Conservation (phyloP, 2,329 filamentous ascomycete genomes). For the Penicillium sp. region DNA sequence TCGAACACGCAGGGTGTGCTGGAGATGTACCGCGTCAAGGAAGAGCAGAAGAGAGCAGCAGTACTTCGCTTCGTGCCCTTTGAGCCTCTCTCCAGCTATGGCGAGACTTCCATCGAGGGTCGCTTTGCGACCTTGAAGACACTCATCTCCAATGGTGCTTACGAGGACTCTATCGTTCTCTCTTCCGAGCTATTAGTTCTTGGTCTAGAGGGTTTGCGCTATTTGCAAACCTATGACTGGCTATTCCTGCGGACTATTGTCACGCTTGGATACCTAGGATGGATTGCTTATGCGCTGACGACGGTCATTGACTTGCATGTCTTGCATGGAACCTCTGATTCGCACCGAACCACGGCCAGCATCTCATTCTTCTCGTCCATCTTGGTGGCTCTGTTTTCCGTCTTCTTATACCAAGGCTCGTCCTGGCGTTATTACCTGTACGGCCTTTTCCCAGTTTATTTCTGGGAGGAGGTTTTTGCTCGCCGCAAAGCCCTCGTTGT, state of each 20-base stretch:
- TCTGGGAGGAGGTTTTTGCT: slow-evolving; percentile 94
- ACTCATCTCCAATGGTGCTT: slow-evolving; percentile 64
- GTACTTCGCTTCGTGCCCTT: slow-evolving; percentile 78
- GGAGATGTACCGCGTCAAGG: slow-evolving; percentile 95
- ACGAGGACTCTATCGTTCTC: slow-evolving; percentile 74
- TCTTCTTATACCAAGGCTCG: slow-evolving; percentile 75
- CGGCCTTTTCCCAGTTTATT: slow-evolving; percentile 84
- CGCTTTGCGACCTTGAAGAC: slow-evolving; percentile 65
- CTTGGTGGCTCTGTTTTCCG: slow-evolving; percentile 71
- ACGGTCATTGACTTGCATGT: slow-evolving; percentile 88
- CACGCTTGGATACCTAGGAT: slow-evolving; percentile 86
- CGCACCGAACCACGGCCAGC: slow-evolving; percentile 60
- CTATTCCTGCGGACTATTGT: slow-evolving; percentile 86
- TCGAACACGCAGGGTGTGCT: slow-evolving; percentile 83
- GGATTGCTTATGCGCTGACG: slow-evolving; percentile 89
- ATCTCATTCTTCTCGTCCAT: slow-evolving; percentile 69
- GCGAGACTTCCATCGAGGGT: slow-evolving; percentile 59
- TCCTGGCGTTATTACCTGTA: slow-evolving; percentile 86
- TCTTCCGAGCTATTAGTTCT: slow-evolving; percentile 73
- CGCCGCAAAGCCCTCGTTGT: slow-evolving; percentile 66
- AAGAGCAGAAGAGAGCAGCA: slow-evolving; percentile 72
- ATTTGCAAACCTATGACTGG: slow-evolving; percentile 98
- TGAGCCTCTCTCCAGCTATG: slow-evolving; percentile 62
- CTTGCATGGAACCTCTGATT: slow-evolving; percentile 64
- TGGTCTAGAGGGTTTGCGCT: slow-evolving; percentile 78